phyloP scores from a whole-genome alignment of 768 basidiomycete genomes.

The Albatrellus ellisii region DNA sequence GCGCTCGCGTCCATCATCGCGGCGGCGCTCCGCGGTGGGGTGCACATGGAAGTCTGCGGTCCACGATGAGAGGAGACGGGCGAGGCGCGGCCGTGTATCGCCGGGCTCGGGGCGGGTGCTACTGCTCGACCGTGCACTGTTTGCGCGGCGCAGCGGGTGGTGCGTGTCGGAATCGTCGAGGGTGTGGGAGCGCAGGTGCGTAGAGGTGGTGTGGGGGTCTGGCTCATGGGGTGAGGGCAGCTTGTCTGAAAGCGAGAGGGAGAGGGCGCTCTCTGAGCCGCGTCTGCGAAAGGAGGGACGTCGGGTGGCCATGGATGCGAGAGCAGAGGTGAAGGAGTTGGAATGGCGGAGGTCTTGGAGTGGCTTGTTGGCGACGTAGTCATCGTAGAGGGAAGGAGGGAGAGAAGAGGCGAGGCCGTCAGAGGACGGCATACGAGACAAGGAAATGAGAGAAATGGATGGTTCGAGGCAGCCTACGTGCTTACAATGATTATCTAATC shows the following conservation, averaged over 20 bases:
- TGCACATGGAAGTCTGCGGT: not conserved
- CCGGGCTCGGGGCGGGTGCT: too few relatives aligned
- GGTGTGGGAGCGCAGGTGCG: conserved; percentile 16
- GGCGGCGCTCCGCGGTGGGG: conserved; percentile 1
- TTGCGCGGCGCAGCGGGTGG: conserved; percentile 10
- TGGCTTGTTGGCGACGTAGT: not conserved
- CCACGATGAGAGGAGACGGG: conserved; percentile 7
- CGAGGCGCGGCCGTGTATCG: conserved; percentile 8
- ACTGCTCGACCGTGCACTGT: conserved; percentile 7
- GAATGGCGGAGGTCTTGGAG: not conserved
- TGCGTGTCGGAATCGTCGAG: conserved; percentile 12
- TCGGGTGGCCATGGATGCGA: conserved; percentile 1
- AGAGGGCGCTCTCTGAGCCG: conserved; percentile 18
- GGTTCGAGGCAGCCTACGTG: too few relatives aligned
- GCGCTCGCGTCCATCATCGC: not conserved
- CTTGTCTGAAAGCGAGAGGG: conserved; percentile 14
- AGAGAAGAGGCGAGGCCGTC: not conserved
- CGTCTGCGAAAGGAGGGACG: conserved; percentile 13
- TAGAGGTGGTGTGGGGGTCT: not conserved
- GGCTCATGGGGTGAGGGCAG: conserved; percentile 7
- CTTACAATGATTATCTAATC: too few relatives aligned
- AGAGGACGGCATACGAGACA: conserved; percentile 8
- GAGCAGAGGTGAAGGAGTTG: conserved; percentile 12
- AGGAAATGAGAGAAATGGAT: not conserved
- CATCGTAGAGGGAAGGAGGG: not conserved